These are phyloP conservation scores for Ochromonas danica DNA, from an alignment of 108 stramenopile genomes.

Conservation along the genomic window DNA sequence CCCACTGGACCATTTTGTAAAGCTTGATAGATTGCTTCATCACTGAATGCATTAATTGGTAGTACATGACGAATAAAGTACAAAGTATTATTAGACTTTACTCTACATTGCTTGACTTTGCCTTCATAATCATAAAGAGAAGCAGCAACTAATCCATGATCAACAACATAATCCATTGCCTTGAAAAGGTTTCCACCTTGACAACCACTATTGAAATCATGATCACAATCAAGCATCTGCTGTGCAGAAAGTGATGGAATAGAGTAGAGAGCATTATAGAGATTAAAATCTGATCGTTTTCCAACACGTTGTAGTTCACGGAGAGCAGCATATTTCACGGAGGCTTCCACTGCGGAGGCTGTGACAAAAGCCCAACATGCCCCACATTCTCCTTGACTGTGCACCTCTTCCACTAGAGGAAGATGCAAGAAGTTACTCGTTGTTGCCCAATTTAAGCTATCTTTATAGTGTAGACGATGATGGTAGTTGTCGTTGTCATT, in stretches of 20 bases:
- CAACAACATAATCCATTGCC: slow-evolving; percentile 8
- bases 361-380: slow-evolving; percentile 42
- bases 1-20: not conserved
- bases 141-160: slow-evolving; percentile 30
- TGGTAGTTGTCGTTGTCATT: no score
- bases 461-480: no score
- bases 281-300: no score
- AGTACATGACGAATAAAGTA: not conserved
- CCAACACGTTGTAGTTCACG: no score
- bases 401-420: no score
- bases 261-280: not conserved
- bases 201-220: slow-evolving; percentile 18
- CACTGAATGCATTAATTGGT: not conserved
- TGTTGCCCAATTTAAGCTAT: no score
- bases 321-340: not conserved
- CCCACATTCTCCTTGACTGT: slow-evolving; percentile 29
- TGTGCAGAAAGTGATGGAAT: slow-evolving; percentile 16
- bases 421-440: no score
- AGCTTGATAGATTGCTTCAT: not conserved
- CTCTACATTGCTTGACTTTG: not conserved
- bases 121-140: not conserved
- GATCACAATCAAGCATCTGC: slow-evolving; percentile 38
- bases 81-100: not conserved
- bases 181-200: slow-evolving; percentile 20
- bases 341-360: slow-evolving; percentile 6